A percentile compares a stretch with the other conserved stretches of the same genome.
Evolutionary conservation across 192 early-diverging fungal genomes (phyloP).

Genomic region (Linnemannia elongata): DNA sequence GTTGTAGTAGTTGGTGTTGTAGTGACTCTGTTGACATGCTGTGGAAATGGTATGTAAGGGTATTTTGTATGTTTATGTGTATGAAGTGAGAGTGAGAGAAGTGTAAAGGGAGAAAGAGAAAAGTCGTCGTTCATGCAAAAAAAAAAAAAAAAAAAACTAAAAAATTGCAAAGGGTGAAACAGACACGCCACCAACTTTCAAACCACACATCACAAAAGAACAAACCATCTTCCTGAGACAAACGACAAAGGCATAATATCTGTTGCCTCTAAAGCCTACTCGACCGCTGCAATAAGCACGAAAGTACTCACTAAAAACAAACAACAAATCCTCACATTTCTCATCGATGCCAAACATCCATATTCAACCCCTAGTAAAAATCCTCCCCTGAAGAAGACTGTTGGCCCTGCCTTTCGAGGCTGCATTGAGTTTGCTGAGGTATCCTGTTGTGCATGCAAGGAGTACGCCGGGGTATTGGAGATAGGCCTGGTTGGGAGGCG

Average conservation of each 20-base stretch:
- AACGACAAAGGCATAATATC: no score
- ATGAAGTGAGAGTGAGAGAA: background rate
- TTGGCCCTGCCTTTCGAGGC: slow-evolving; percentile 71
- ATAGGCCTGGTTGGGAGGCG: slow-evolving; percentile 69
- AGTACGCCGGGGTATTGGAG: slow-evolving; percentile 67
- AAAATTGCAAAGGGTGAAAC: background rate
- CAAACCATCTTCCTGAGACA: no score
- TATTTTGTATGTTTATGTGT: background rate
- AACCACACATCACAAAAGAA: no score
- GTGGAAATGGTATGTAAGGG: background rate
- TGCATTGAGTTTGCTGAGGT: slow-evolving; percentile 65
- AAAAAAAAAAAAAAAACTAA: background rate
- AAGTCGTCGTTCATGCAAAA: no score
- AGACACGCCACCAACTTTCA: slow-evolving; percentile 1
- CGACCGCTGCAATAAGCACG: slow-evolving; percentile 13
- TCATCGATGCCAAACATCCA: slow-evolving; percentile 65
- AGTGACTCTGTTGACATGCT: background rate
- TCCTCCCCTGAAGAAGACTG: slow-evolving; percentile 66
- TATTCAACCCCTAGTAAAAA: slow-evolving; percentile 66
- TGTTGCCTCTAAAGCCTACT: no score
- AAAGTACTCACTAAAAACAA: slow-evolving; percentile 64
- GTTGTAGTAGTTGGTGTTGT: background rate
- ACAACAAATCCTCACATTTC: slow-evolving; percentile 78
- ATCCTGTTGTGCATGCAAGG: slow-evolving; percentile 63
- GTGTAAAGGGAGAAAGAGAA: background rate